Percentiles rank a stretch among this genome's conserved stretches.
These are phyloP conservation scores for Phaffia australis DNA, from an alignment of 768 basidiomycete species.

Conservation along the genomic window DNA sequence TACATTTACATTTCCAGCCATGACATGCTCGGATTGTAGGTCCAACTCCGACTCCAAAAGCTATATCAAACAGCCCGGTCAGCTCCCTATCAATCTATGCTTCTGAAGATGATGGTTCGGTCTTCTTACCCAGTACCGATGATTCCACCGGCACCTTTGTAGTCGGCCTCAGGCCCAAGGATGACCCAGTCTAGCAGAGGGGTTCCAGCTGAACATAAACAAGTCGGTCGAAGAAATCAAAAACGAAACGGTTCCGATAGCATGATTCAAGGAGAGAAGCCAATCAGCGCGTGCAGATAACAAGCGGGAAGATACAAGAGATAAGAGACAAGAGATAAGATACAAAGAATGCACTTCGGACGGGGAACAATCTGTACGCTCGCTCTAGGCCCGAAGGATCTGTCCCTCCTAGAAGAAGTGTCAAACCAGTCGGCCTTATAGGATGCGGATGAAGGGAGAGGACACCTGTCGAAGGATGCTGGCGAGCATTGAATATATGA, in stretches of 20 bases:
- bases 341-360: conserved; percentile 63
- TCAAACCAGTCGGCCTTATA: conserved; percentile 33
- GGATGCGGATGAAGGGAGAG: conserved; percentile 63
- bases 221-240: not conserved
- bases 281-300: no score
- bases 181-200: conserved; percentile 62
- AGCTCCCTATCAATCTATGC: no score
- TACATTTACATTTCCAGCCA: no score
- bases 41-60: no score
- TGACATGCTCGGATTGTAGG: no score
- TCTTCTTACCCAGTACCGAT: conserved; percentile 56
- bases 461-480: conserved; percentile 38
- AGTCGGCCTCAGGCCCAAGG: conserved; percentile 47
- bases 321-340: conserved; percentile 17
- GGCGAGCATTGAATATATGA: not conserved
- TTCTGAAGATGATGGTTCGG: no score
- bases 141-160: conserved; percentile 59
- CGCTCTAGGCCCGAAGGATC: conserved; percentile 55
- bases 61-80: no score
- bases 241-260: not conserved
- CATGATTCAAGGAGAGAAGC: no score
- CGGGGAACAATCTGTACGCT: conserved; percentile 61
- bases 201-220: conserved; percentile 22
- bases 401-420: conserved; percentile 54
- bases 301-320: not conserved